A percentile compares a stretch with the other conserved stretches of the same genome.
phyloP scores from a whole-genome alignment of 371 early-diverging fungal genomes.

The Actinomucor elegans region DNA sequence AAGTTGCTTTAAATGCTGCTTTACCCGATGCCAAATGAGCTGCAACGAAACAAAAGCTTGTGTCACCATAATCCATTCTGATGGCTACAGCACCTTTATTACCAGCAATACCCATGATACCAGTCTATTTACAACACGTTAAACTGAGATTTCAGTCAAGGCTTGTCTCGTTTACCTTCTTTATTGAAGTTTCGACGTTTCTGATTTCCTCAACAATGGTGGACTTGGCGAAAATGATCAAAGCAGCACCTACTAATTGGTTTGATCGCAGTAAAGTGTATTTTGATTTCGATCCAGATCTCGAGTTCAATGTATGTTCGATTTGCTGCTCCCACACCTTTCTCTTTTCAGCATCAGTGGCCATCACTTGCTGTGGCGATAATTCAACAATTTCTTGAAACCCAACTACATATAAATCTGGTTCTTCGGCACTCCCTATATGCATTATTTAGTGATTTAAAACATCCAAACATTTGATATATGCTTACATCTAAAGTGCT shows the following conservation, averaged over 20 bases:
- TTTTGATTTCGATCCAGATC: slow-evolving; percentile 33
- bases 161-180: slow-evolving; percentile 72
- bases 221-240: slow-evolving; percentile 79
- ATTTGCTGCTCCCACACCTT: slow-evolving; percentile 70
- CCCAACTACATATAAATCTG: slow-evolving; percentile 86
- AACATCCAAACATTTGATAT: neutral
- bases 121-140: slow-evolving; percentile 64
- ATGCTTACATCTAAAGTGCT: slow-evolving; percentile 46
- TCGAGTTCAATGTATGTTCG: slow-evolving; percentile 53
- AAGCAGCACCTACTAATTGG: slow-evolving; percentile 86
- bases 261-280: slow-evolving; percentile 81
- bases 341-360: slow-evolving; percentile 71
- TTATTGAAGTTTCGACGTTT: slow-evolving; percentile 75
- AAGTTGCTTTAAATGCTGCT: neutral
- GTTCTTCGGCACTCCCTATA: slow-evolving; percentile 47
- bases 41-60: slow-evolving; percentile 85
- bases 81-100: slow-evolving; percentile 90
- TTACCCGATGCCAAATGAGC: slow-evolving; percentile 93
- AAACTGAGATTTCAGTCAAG: no score
- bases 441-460: neutral
- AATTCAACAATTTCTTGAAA: slow-evolving; percentile 96
- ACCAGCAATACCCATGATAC: slow-evolving; percentile 81
- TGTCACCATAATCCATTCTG: slow-evolving; percentile 84
- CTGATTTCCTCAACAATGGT: slow-evolving; percentile 71
- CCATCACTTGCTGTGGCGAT: slow-evolving; percentile 79